A percentile compares a stretch with the other conserved stretches of the same genome.
Conservation (phyloP, 1,284 basidiomycete species). For the Boletus sp. region DNA sequence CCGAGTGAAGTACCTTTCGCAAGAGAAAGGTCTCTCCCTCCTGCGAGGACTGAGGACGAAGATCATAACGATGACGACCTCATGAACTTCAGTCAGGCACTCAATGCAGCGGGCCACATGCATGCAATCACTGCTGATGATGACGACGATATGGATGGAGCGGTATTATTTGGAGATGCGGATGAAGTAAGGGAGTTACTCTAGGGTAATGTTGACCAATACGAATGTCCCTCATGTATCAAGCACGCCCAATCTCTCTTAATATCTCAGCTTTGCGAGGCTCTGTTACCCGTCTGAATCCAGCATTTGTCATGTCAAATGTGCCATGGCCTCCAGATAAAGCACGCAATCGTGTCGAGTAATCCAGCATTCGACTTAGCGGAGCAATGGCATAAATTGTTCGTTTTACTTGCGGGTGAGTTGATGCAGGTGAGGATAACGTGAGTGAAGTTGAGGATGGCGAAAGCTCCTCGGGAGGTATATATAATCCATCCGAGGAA, state of each 20-base stretch:
- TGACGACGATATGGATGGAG: conserved; percentile 74
- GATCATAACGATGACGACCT: conserved; percentile 51
- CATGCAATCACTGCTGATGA: conserved; percentile 62
- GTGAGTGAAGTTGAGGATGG: conserved; percentile 58
- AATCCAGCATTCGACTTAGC: conserved; percentile 79
- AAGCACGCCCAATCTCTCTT: conserved; percentile 74
- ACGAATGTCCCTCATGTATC: conserved; percentile 23
- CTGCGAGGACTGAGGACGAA: conserved; percentile 43
- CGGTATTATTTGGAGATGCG: conserved; percentile 76
- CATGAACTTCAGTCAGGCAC: conserved; percentile 74
- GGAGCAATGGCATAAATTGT: conserved; percentile 75
- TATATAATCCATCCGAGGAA: conserved; percentile 63
- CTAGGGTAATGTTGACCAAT: conserved; percentile 25
- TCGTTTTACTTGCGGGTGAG: conserved; percentile 50
- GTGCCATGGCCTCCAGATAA: conserved; percentile 81
- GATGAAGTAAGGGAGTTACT: conserved; percentile 68
- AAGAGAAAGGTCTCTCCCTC: conserved; percentile 39
- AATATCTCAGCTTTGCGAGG: conserved; percentile 68
- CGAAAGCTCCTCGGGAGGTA: conserved; percentile 73
- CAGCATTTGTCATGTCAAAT: conserved; percentile 79
- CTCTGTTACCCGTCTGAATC: conserved; percentile 69
- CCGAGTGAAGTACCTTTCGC: conserved; percentile 42
- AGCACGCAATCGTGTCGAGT: conserved; percentile 76
- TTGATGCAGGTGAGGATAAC: conserved; percentile 31
- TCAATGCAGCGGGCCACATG: conserved; percentile 59